These are phyloP conservation scores for Teratosphaeria viscida DNA, from an alignment of 2,329 filamentous ascomycete species.

Conservation along the genomic window DNA sequence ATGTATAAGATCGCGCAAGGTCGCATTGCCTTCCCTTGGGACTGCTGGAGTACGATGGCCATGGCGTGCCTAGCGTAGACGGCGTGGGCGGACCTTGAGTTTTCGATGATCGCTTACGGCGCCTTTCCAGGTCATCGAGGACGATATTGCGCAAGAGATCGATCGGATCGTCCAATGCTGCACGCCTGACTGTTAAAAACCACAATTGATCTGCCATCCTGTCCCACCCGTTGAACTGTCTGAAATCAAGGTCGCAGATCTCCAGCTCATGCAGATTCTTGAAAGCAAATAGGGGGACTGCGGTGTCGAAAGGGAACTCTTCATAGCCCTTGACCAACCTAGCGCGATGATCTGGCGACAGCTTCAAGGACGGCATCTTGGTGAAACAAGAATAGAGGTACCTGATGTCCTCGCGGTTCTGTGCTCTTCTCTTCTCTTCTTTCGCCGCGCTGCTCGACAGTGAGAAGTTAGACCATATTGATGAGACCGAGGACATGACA, in stretches of 20 bases:
- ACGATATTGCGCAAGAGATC: constrained; percentile 90
- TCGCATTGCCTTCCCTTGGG: constrained; percentile 52
- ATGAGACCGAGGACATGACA: constrained; percentile 94
- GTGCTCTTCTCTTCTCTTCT: constrained; percentile 80
- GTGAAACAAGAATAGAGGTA: constrained; percentile 98
- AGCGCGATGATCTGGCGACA: constrained; percentile 88
- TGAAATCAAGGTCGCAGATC: constrained; percentile 89
- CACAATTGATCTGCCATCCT: constrained; percentile 82
- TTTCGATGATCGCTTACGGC: constrained; percentile 72
- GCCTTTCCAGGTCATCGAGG: constrained; percentile 89
- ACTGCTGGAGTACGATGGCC: constrained; percentile 45
- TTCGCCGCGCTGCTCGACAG: constrained; percentile 72
- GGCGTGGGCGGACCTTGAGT: constrained; percentile 60
- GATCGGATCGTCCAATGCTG: constrained; percentile 75
- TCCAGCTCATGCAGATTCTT: constrained; percentile 93
- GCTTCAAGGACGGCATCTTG: constrained; percentile 83
- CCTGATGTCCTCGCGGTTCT: constrained; percentile 76
- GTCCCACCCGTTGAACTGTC: constrained; percentile 97
- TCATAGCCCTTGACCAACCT: constrained; percentile 86
- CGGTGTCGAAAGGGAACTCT: constrained; percentile 91
- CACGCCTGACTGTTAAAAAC: constrained; percentile 79
- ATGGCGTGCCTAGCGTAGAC: constrained; percentile 46
- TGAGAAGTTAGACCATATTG: constrained; percentile 81
- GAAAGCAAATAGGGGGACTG: constrained; percentile 91
- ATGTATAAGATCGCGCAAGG: constrained; percentile 55